Conservation (phyloP, 257 asterid genomes). For the Agastache rugosa region DNA sequence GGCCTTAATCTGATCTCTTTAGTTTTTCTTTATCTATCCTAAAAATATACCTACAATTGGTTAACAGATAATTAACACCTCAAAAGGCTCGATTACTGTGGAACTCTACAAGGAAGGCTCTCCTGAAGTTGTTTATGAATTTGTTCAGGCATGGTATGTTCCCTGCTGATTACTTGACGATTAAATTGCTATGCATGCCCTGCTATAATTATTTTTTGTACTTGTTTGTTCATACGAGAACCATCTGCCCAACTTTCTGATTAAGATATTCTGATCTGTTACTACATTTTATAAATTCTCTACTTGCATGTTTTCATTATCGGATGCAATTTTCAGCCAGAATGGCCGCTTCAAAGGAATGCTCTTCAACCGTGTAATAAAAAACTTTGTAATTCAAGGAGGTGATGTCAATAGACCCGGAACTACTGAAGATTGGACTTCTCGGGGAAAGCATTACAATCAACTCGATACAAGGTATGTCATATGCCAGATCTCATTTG, state of each 20-base stretch:
- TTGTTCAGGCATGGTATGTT: slow-evolving; percentile 72
- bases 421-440: slow-evolving; percentile 86
- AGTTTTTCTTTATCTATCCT: slow-evolving; percentile 9
- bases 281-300: slow-evolving; percentile 24
- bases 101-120: slow-evolving; percentile 94
- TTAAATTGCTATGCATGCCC: slow-evolving; percentile 21
- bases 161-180: slow-evolving; percentile 2
- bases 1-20: slow-evolving; percentile 19
- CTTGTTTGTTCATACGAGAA: background rate
- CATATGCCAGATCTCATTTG: slow-evolving; percentile 37
- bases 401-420: slow-evolving; percentile 73
- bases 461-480: slow-evolving; percentile 88
- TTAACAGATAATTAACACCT: slow-evolving; percentile 71
- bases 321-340: slow-evolving; percentile 57
- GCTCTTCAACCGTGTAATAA: slow-evolving; percentile 85
- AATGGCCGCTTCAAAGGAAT: slow-evolving; percentile 83
- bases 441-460: slow-evolving; percentile 82
- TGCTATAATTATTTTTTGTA: background rate
- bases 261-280: slow-evolving; percentile 15
- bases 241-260: background rate
- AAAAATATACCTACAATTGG: slow-evolving; percentile 20
- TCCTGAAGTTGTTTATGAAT: slow-evolving; percentile 76
- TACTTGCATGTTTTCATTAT: slow-evolving; percentile 25
- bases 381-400: slow-evolving; percentile 93
- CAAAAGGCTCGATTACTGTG: slow-evolving; percentile 83